Evolutionary conservation across 257 asterid species (phyloP).

Genomic region (Henckelia pumila): DNA sequence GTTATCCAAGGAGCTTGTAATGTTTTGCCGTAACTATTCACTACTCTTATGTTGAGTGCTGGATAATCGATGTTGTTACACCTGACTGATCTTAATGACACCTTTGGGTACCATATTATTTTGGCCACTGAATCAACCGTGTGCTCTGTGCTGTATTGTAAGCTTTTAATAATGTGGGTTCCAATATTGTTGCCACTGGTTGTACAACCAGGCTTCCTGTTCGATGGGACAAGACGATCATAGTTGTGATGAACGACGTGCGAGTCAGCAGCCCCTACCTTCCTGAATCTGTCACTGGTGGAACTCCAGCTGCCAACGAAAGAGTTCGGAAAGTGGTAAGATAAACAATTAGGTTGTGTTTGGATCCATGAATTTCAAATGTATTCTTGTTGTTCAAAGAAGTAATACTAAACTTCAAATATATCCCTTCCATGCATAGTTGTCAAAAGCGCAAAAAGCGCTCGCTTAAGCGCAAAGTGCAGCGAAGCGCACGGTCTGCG

Average conservation of each 20-base stretch:
- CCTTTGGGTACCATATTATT: neutral
- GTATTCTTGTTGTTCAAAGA: no score
- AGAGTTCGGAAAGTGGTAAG: constrained; percentile 97
- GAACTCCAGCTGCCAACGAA: constrained; percentile 93
- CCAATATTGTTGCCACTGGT: constrained; percentile 17
- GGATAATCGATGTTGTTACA: neutral
- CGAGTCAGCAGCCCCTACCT: constrained; percentile 92
- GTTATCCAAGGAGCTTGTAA: no score
- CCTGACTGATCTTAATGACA: neutral
- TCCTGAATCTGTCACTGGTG: constrained; percentile 86
- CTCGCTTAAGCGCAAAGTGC: no score
- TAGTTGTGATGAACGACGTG: constrained; percentile 96
- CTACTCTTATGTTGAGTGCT: neutral
- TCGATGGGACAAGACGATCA: constrained; percentile 87
- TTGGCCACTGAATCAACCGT: constrained; percentile 6
- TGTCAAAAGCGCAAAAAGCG: no score
- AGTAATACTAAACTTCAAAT: no score
- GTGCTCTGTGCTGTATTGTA: neutral
- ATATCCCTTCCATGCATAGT: no score
- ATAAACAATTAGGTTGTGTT: constrained; percentile 1
- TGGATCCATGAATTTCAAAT: no score
- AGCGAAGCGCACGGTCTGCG: no score
- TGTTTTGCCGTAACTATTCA: neutral
- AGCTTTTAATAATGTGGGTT: neutral
- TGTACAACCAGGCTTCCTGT: constrained; percentile 74